Conservation (phyloP, 2,329 filamentous ascomycete species). For the Phialophora tarda region DNA sequence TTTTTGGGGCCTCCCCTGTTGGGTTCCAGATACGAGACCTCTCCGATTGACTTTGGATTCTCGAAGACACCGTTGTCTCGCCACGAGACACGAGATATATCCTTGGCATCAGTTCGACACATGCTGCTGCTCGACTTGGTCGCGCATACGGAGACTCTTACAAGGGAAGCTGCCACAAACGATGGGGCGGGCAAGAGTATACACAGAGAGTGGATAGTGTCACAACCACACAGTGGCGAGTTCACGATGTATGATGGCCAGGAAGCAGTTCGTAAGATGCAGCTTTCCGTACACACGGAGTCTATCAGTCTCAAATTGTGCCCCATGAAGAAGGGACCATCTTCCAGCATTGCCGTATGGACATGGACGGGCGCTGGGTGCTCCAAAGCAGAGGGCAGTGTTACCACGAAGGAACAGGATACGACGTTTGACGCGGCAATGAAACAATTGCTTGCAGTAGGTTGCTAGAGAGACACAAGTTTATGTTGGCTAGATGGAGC, state of each 20-base stretch:
- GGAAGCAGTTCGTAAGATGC: slow-evolving; percentile 25
- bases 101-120: slow-evolving; percentile 19
- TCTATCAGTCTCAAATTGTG: slow-evolving; percentile 23
- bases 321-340: background rate
- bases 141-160: slow-evolving; percentile 17
- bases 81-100: slow-evolving; percentile 28
- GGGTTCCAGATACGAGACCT: slow-evolving; percentile 35
- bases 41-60: slow-evolving; percentile 32
- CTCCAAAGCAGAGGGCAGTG: slow-evolving; percentile 24
- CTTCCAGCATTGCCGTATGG: slow-evolving; percentile 23
- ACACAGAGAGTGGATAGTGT: slow-evolving; percentile 18
- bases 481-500: background rate
- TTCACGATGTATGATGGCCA: slow-evolving; percentile 23
- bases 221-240: slow-evolving; percentile 32
- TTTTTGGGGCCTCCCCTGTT: slow-evolving; percentile 35
- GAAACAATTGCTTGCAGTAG: slow-evolving; percentile 17
- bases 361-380: slow-evolving; percentile 27
- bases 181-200: slow-evolving; percentile 1
- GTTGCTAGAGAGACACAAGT: background rate
- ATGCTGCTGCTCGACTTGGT: slow-evolving; percentile 29
- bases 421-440: slow-evolving; percentile 24
- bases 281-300: slow-evolving; percentile 23
- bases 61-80: slow-evolving; percentile 17
- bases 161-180: background rate
- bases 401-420: slow-evolving; percentile 1